Conservation (phyloP, 495 filamentous ascomycete genomes). For the Aspergillus nidulans region DNA sequence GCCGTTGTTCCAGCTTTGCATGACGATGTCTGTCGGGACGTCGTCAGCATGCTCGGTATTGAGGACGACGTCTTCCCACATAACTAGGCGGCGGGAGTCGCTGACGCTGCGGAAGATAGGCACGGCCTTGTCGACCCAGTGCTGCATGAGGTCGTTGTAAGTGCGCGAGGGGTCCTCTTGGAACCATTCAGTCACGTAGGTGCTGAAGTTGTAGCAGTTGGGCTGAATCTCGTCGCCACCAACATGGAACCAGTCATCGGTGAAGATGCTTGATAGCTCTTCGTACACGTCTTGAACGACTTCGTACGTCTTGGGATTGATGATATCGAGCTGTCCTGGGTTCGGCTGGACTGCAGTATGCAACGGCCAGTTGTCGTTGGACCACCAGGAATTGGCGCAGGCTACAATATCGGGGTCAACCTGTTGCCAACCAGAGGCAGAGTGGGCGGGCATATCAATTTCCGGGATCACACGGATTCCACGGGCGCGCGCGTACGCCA, state of each 20-base stretch:
- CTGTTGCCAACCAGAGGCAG: slow-evolving; percentile 50
- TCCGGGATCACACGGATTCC: slow-evolving; percentile 49
- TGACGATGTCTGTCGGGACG: slow-evolving; percentile 48
- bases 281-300: slow-evolving; percentile 49
- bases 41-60: slow-evolving; percentile 37
- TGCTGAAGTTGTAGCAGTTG: slow-evolving; percentile 52
- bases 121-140: slow-evolving; percentile 52
- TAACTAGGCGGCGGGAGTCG: slow-evolving; percentile 43
- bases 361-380: slow-evolving; percentile 45
- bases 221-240: slow-evolving; percentile 52
- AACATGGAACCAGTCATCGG: slow-evolving; percentile 52
- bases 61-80: slow-evolving; percentile 54
- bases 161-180: slow-evolving; percentile 46
- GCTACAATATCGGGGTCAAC: slow-evolving; percentile 48
- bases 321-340: slow-evolving; percentile 54
- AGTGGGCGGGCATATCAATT: slow-evolving; percentile 51
- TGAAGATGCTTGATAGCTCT: slow-evolving; percentile 49
- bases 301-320: slow-evolving; percentile 51
- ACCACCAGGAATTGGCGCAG: slow-evolving; percentile 54
- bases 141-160: slow-evolving; percentile 48
- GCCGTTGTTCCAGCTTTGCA: slow-evolving; percentile 55
- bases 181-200: slow-evolving; percentile 42
- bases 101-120: slow-evolving; percentile 45
- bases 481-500: slow-evolving; percentile 43
- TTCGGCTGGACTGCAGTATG: slow-evolving; percentile 55